phyloP scores from a whole-genome alignment of 1,284 basidiomycete genomes.

The Inonotus obliquus region DNA sequence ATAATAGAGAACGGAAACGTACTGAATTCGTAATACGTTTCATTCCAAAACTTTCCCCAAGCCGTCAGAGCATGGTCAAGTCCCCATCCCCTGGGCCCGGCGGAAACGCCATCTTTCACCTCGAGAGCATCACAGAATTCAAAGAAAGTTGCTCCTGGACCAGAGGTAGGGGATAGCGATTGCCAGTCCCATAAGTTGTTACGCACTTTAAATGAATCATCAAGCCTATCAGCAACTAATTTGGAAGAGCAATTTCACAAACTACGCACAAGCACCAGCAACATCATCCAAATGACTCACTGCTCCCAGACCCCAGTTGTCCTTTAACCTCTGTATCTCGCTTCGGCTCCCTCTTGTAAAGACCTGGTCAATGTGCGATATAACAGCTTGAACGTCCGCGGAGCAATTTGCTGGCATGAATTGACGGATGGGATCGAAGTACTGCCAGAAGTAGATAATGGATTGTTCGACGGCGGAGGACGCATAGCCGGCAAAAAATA shows the following conservation, averaged over 20 bases:
- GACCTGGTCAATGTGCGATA: conserved; percentile 55
- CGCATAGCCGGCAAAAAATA: conserved; percentile 65
- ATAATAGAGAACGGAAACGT: conserved; percentile 24
- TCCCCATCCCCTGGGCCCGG: conserved; percentile 56
- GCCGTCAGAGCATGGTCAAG: conserved; percentile 54
- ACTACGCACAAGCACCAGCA: conserved; percentile 46
- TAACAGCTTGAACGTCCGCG: conserved; percentile 61
- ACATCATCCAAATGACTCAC: conserved; percentile 64
- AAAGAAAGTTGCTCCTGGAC: conserved; percentile 44
- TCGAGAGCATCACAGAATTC: conserved; percentile 71
- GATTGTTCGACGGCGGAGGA: conserved; percentile 71
- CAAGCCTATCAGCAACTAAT: not conserved
- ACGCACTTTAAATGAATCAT: conserved; percentile 34
- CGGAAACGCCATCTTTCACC: conserved; percentile 55
- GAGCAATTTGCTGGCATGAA: conserved; percentile 73
- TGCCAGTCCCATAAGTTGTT: conserved; percentile 57
- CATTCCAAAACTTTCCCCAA: conserved; percentile 56
- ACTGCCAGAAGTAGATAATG: conserved; percentile 66
- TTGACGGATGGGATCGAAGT: conserved; percentile 65
- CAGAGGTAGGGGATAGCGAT: conserved; percentile 42
- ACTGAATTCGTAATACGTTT: conserved; percentile 39
- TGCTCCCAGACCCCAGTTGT: conserved; percentile 50
- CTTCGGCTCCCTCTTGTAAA: conserved; percentile 40
- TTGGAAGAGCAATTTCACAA: not conserved
- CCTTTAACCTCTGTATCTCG: conserved; percentile 49